These are phyloP conservation scores for Cadophora sp. DNA, from an alignment of 2,329 filamentous ascomycete genomes.

Conservation along the genomic window DNA sequence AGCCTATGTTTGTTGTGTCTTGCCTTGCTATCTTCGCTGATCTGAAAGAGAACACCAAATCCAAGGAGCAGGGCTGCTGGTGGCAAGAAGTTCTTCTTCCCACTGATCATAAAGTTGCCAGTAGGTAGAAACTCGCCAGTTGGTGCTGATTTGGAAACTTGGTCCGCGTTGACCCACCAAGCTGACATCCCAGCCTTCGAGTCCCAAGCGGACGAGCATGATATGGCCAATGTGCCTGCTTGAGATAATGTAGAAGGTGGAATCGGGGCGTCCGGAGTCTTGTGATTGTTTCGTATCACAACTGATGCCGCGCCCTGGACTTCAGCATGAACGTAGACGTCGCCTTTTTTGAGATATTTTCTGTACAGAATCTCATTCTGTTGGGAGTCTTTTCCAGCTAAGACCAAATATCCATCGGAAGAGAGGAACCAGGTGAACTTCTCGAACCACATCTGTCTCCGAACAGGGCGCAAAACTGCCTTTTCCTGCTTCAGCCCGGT, in stretches of 20 bases:
- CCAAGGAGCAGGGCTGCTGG: constrained; percentile 88
- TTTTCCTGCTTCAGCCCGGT: constrained; percentile 93
- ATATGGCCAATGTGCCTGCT: constrained; percentile 84
- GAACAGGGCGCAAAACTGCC: constrained; percentile 80
- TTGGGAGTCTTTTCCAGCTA: constrained; percentile 86
- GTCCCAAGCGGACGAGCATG: constrained; percentile 91
- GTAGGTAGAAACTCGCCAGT: constrained; percentile 80
- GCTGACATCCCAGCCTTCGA: constrained; percentile 95
- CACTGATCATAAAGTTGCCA: constrained; percentile 81
- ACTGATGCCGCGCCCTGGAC: constrained; percentile 83
- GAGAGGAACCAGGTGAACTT: constrained; percentile 97
- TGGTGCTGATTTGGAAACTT: constrained; percentile 85
- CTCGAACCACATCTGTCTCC: constrained; percentile 92
- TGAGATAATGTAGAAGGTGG: constrained; percentile 91
- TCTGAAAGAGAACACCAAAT: constrained; percentile 84
- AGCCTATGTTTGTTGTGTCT: constrained; percentile 79
- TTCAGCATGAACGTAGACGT: constrained; percentile 92
- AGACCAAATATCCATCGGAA: constrained; percentile 90
- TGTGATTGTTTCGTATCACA: constrained; percentile 86
- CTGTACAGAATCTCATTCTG: constrained; percentile 95
- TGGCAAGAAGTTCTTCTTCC: constrained; percentile 89
- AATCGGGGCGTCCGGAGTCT: constrained; percentile 81
- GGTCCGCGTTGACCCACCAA: constrained; percentile 92
- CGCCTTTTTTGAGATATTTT: constrained; percentile 83
- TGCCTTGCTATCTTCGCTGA: constrained; percentile 85